phyloP scores from a whole-genome alignment of 2,329 filamentous ascomycete species.

The Trichoderma sp. region DNA sequence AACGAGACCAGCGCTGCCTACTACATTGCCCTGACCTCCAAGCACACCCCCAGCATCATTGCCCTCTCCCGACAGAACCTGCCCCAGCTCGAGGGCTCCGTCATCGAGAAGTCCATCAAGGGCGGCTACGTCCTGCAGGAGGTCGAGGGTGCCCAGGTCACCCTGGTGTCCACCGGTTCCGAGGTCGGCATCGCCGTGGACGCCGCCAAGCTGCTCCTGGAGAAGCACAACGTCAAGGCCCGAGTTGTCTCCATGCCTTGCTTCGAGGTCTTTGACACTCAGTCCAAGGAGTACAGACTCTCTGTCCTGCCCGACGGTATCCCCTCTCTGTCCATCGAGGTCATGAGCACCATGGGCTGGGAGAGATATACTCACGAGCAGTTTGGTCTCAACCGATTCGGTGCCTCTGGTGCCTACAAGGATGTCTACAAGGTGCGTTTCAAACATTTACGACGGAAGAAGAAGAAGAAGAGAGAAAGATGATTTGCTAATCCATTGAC shows the following conservation, averaged over 20 bases:
- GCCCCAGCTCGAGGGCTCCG: conserved; percentile 93
- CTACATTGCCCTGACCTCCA: conserved; percentile 90
- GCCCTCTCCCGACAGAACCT: conserved; percentile 98
- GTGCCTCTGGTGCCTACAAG: conserved; percentile 96
- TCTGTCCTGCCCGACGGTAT: conserved; percentile 92
- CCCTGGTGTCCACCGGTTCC: conserved; percentile 91
- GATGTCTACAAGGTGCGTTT: conserved; percentile 85
- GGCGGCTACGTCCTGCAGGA: conserved; percentile 93
- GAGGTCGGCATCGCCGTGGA: conserved; percentile 95
- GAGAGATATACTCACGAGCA: conserved; percentile 99
- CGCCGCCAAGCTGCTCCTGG: conserved; percentile 85
- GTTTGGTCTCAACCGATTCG: conserved; percentile 98
- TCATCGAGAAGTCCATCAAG: conserved; percentile 86
- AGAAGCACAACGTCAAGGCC: conserved; percentile 83
- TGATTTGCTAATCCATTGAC: conserved; percentile 43
- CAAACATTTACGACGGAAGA: not conserved
- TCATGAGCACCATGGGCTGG: conserved; percentile 97
- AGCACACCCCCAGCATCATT: conserved; percentile 88
- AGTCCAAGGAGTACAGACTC: conserved; percentile 93
- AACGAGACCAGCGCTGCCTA: conserved; percentile 98
- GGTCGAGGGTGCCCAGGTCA: conserved; percentile 80
- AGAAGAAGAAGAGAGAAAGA: not conserved
- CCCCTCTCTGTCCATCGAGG: conserved; percentile 90
- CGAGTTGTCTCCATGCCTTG: conserved; percentile 96
- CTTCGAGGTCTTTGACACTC: conserved; percentile 94